Percentiles rank a stretch among this genome's conserved stretches.
Conservation (phyloP, 305 asterid species). For the Rubia occidens region DNA sequence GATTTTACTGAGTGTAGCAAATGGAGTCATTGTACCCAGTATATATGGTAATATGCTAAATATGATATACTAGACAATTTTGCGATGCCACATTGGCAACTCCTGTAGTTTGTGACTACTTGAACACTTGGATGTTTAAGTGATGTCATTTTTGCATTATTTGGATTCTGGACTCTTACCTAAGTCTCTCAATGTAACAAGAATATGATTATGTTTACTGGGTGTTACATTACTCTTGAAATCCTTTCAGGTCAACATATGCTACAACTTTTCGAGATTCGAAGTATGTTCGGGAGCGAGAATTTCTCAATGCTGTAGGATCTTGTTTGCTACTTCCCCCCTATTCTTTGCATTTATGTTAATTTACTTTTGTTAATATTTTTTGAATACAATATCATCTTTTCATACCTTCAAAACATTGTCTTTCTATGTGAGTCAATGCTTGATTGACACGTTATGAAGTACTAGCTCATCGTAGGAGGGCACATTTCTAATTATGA, state of each 20-base stretch:
- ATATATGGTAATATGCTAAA: neutral
- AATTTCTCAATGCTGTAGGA: conserved; percentile 77
- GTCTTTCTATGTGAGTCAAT: neutral
- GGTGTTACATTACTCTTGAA: neutral
- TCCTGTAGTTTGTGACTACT: neutral
- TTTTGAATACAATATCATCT: no score
- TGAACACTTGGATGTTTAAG: neutral
- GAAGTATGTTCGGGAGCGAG: conserved; percentile 78
- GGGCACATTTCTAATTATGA: neutral
- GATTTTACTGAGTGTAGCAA: neutral
- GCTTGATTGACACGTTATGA: neutral
- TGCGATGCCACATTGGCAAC: neutral
- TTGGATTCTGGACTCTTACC: neutral
- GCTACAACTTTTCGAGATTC: conserved; percentile 91
- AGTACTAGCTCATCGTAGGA: neutral
- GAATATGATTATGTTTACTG: neutral
- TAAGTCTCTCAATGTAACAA: neutral
- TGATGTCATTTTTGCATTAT: neutral
- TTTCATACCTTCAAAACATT: neutral
- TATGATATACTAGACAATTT: neutral
- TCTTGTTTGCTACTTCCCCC: conserved; percentile 6
- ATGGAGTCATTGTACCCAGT: neutral
- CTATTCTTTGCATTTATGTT: neutral
- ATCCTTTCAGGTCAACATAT: conserved; percentile 71
- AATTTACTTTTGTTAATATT: conserved; percentile 8